Evolutionary conservation across 805 yeast species (phyloP), one percentile per base, ranked within the genome.

Genomic region (Candida sithepensis): DNA sequence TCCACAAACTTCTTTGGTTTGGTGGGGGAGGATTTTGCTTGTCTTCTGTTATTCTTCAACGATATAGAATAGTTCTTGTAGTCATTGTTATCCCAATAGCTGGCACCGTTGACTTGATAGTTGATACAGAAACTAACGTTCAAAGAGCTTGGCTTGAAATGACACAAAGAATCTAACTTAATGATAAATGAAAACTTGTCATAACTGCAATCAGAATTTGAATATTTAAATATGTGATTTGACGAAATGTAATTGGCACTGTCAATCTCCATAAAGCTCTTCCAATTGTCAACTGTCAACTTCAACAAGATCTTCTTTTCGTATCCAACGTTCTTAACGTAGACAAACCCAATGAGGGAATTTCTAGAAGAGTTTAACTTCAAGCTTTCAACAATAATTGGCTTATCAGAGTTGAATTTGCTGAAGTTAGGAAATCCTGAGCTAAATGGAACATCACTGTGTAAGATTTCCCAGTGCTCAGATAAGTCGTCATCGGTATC

Each of bases 141-240:
- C 47, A 75, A 45, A 3, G 39, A 24, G 8, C 10, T 14, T 28
- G 59, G 48, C 21, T 51, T 50, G 45, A 45, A 42, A 46, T 51
- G 34, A 57, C 63, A 51, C 48, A 66, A 44, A 49, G 68, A 55
- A 44, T 62, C 60, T 38, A 73, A 59, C 39, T 76, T 75, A 34
- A 81, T 71, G 42, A 71, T 70, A 57, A 82, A 79, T 42, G 72
- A 71, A 62, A 82, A 73, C 52, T 67, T 69, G 52, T 73, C 78
- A 46, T 61, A 72, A 28, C 46, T 48, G 4, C 45, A 52, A 42
- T 60, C 58, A 8, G 59, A 44, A 22, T 63, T 49, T 47, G 75
- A 61, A 53, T 68, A 68, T 55, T 73, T 57, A 75, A 72, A 67
- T 32, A 66, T 64, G 50, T 67, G 69, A 43, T 67, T 67, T 20